These are phyloP conservation scores for Chenopodium quinoa DNA, from an alignment of 148 eudicot genomes.

Conservation along the genomic window DNA sequence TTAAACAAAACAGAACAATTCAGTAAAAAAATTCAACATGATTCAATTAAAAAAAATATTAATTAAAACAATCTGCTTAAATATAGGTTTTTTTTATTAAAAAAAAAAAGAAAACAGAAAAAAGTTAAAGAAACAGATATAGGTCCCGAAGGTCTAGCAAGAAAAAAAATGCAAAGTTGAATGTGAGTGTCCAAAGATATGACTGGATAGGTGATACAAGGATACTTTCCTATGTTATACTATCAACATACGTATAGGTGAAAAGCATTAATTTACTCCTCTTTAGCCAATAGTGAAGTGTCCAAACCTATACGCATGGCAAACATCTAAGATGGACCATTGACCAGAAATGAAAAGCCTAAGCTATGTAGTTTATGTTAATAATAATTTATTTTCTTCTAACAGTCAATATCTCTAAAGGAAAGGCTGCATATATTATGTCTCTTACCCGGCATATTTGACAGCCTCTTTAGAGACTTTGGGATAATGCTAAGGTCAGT, in stretches of 20 bases:
- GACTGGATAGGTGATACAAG: background rate
- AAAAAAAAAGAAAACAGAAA: too few species aligned
- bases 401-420: background rate
- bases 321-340: background rate
- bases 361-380: background rate
- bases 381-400: background rate
- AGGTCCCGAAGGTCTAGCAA: too few species aligned
- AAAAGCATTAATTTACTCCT: background rate
- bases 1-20: conserved; percentile 7
- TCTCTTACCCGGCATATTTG: background rate
- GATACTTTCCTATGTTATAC: background rate
- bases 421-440: background rate
- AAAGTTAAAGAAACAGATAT: too few species aligned
- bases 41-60: background rate
- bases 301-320: background rate
- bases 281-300: background rate
- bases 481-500: background rate
- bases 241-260: background rate
- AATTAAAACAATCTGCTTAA: too few species aligned
- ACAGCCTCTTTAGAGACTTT: background rate
- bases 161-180: background rate
- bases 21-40: background rate
- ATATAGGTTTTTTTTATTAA: too few species aligned
- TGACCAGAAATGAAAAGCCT: background rate
- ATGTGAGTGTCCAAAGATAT: background rate